Conservation (phyloP, 257 asterid genomes). For the Mitragyna speciosa region DNA sequence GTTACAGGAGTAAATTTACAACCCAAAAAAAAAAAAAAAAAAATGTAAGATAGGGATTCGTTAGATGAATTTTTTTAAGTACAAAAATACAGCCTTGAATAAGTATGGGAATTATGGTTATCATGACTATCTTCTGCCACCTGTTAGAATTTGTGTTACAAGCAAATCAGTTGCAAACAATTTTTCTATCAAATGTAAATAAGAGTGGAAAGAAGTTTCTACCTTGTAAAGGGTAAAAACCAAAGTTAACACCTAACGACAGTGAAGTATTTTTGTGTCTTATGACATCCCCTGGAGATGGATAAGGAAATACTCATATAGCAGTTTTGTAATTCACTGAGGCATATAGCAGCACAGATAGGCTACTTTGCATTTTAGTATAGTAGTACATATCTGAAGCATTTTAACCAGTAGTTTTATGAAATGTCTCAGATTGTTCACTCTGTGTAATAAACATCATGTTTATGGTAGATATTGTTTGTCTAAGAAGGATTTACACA, state of each 20-base stretch:
- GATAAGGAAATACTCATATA: neutral
- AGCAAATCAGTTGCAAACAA: neutral
- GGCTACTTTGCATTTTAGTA: no score
- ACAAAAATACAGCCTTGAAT: neutral
- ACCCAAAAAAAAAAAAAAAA: no score
- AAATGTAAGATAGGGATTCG: neutral
- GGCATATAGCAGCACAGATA: neutral
- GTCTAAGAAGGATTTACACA: constrained; percentile 8
- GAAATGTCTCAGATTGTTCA: neutral
- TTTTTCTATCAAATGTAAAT: neutral
- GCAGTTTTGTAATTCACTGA: neutral
- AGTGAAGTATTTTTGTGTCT: neutral
- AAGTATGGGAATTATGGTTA: neutral
- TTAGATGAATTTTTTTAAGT: neutral
- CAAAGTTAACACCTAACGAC: neutral
- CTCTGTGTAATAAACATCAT: neutral
- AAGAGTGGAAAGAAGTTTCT: neutral
- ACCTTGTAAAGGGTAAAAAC: neutral
- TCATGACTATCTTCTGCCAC: neutral
- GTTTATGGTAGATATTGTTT: constrained; percentile 3
- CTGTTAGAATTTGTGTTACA: neutral
- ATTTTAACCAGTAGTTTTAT: neutral
- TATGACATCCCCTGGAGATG: neutral
- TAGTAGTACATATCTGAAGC: neutral
- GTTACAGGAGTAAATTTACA: neutral